Evolutionary conservation across 345 rosid species (phyloP).

Genomic region (Melaleuca quinquenervia): DNA sequence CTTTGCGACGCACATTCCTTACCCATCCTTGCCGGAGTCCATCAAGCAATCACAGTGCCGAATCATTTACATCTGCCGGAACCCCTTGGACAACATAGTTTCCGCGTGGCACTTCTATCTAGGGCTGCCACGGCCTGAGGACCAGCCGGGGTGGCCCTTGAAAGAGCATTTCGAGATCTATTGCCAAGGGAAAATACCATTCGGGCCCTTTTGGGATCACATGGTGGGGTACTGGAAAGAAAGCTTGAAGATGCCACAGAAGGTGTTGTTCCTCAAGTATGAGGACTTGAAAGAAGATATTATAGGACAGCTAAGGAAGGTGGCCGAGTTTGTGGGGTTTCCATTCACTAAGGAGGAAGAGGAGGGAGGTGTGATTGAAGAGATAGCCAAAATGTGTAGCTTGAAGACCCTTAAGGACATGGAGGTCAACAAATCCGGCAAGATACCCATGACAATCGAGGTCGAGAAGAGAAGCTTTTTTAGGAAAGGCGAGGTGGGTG

Average conservation of each 20-base stretch:
- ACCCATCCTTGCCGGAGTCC: neutral
- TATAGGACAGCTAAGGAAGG: neutral
- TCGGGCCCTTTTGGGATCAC: neutral
- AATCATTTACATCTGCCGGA: neutral
- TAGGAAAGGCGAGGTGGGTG: neutral
- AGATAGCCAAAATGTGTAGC: too few relatives aligned
- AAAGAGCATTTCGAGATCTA: too few relatives aligned
- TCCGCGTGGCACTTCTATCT: neutral
- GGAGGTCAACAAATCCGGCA: neutral
- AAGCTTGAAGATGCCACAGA: too few relatives aligned
- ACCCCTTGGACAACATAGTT: neutral
- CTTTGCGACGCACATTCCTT: neutral
- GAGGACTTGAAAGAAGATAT: neutral
- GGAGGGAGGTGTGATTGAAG: too few relatives aligned
- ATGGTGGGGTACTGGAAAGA: neutral
- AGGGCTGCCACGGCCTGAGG: rapidly evolving
- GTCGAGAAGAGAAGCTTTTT: neutral
- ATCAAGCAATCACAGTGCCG: neutral
- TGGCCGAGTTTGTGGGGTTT: neutral
- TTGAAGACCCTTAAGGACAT: too few relatives aligned
- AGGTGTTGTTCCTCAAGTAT: too few relatives aligned
- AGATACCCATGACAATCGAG: neutral
- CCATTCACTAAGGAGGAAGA: too few relatives aligned
- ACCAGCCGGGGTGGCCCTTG: neutral
- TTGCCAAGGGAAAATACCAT: neutral